phyloP scores from a whole-genome alignment of 75 land plant genomes.

The Selaginella moellendorffii region DNA sequence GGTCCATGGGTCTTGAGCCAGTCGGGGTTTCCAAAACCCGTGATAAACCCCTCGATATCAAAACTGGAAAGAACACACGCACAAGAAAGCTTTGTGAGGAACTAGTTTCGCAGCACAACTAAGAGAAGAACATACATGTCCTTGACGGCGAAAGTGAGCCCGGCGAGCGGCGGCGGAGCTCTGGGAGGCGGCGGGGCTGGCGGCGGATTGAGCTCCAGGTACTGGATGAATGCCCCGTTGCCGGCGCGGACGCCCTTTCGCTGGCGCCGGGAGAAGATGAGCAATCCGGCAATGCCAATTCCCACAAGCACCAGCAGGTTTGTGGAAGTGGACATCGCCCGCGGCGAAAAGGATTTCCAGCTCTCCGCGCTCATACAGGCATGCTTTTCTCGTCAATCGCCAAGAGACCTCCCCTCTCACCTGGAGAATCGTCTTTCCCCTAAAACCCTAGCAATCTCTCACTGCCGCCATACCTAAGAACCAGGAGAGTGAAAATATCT shows the following conservation, averaged over 20 bases:
- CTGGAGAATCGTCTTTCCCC: too few species aligned
- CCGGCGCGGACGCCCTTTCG: not conserved
- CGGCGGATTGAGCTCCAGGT: slow-evolving; percentile 7
- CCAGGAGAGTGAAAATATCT: too few species aligned
- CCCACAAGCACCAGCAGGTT: not conserved
- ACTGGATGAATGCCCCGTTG: not conserved
- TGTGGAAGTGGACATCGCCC: not conserved
- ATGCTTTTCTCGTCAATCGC: slow-evolving; percentile 1
- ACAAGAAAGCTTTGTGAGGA: not conserved
- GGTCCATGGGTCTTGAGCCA: slow-evolving; percentile 68
- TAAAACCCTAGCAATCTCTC: not conserved
- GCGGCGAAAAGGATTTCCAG: not conserved
- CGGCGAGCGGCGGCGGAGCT: slow-evolving; percentile 22
- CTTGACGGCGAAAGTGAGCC: slow-evolving; percentile 47
- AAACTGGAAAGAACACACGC: slow-evolving; percentile 32
- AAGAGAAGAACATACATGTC: slow-evolving; percentile 28
- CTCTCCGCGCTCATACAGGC: not conserved
- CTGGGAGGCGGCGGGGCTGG: not conserved
- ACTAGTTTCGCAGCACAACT: not conserved
- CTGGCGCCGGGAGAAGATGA: not conserved
- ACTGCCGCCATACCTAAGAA: too few species aligned
- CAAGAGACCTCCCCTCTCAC: too few species aligned
- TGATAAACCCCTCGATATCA: slow-evolving; percentile 63
- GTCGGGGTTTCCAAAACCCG: slow-evolving; percentile 82
- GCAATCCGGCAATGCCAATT: not conserved